Evolutionary conservation across 2,329 filamentous ascomycete species (phyloP).

Genomic region (Tympanopsis confertula): DNA sequence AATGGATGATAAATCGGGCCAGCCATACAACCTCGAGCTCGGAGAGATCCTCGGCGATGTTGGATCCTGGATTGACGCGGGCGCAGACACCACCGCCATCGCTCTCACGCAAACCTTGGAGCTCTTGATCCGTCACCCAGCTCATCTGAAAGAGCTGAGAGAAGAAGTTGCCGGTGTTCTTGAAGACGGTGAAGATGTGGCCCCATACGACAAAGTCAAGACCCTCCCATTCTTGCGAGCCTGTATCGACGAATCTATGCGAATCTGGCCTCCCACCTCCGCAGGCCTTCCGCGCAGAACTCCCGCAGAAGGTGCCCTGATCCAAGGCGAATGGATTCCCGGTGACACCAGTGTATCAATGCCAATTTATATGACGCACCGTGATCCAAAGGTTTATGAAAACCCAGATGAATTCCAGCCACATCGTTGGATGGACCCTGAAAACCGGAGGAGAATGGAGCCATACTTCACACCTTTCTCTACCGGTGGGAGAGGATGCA

Average conservation of each 20-base stretch:
- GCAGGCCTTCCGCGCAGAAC: neutral
- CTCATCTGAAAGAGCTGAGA: neutral
- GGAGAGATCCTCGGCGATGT: constrained; percentile 34
- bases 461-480: neutral
- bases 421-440: neutral
- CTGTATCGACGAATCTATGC: neutral
- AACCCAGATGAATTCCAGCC: neutral
- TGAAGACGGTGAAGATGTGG: neutral
- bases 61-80: constrained; percentile 18
- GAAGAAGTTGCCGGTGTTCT: neutral
- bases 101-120: neutral
- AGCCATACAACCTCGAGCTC: constrained; percentile 25
- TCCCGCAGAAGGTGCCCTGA: neutral
- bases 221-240: constrained; percentile 10
- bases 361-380: neutral
- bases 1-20: constrained; percentile 20
- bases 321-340: neutral
- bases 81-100: neutral
- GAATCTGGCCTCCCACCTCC: neutral
- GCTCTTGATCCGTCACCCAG: neutral
- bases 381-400: neutral
- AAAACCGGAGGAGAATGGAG: neutral
- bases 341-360: neutral
- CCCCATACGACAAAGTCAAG: neutral
- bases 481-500: too few relatives aligned